Percentiles rank a stretch among this genome's conserved stretches.
These are phyloP conservation scores for Purpureocillium takamizusanense DNA, from an alignment of 2,329 filamentous ascomycete species.

Conservation along the genomic window DNA sequence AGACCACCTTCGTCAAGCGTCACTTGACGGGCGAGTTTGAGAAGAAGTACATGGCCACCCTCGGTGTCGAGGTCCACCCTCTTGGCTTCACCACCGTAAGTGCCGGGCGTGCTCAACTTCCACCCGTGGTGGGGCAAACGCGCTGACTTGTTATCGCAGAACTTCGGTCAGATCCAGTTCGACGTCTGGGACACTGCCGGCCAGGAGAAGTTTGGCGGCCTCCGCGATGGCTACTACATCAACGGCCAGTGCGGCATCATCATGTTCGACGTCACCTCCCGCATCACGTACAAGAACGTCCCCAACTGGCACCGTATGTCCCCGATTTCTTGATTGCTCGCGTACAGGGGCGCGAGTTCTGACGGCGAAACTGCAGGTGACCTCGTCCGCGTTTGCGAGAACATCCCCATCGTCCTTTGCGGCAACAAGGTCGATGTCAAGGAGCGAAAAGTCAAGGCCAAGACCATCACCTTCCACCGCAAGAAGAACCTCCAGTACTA, in stretches of 20 bases:
- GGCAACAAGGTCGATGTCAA: slow-evolving; percentile 99
- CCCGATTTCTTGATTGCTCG: background rate
- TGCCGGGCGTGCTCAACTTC: slow-evolving; percentile 19
- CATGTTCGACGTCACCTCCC: slow-evolving; percentile 99
- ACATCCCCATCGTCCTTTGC: slow-evolving; percentile 95
- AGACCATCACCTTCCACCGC: slow-evolving; percentile 99
- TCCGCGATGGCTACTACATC: slow-evolving; percentile 99
- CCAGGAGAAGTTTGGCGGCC: slow-evolving; percentile 99
- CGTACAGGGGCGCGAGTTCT: slow-evolving; percentile 5
- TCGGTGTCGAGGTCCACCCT: slow-evolving; percentile 98
- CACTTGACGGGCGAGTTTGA: slow-evolving; percentile 99
- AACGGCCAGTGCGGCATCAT: slow-evolving; percentile 99
- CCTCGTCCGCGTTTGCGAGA: slow-evolving; percentile 97
- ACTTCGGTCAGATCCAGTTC: slow-evolving; percentile 95
- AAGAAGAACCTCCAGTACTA: slow-evolving; percentile 99
- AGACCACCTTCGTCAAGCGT: slow-evolving; percentile 99
- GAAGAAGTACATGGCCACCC: slow-evolving; percentile 99
- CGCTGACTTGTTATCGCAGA: slow-evolving; percentile 36
- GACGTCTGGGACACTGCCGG: slow-evolving; percentile 99
- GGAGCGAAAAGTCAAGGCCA: slow-evolving; percentile 99
- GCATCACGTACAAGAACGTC: slow-evolving; percentile 99
- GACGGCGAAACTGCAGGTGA: slow-evolving; percentile 54
- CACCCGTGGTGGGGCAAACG: slow-evolving; percentile 1
- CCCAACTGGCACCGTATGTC: slow-evolving; percentile 99
- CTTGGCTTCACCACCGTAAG: slow-evolving; percentile 96